phyloP scores from a whole-genome alignment of 2,329 filamentous ascomycete species.

The Pestalotiopsis fici region DNA sequence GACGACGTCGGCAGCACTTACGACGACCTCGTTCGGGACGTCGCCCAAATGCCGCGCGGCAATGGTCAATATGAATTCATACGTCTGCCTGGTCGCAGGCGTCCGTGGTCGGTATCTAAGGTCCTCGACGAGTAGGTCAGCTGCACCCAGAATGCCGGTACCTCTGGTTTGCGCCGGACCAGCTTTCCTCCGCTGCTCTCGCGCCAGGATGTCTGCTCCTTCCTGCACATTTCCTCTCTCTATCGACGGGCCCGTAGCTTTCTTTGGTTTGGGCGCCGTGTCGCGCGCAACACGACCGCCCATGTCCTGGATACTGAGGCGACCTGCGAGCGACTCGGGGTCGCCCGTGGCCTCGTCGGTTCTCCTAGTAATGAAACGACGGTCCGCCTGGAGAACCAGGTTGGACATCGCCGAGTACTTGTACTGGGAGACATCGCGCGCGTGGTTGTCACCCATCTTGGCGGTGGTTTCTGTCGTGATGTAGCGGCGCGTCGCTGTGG shows the following conservation, averaged over 20 bases:
- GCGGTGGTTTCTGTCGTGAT: slow-evolving; percentile 18
- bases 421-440: slow-evolving; percentile 90
- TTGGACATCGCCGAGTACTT: slow-evolving; percentile 99
- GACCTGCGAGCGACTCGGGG: slow-evolving; percentile 93
- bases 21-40: slow-evolving; percentile 86
- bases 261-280: slow-evolving; percentile 78
- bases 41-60: slow-evolving; percentile 88
- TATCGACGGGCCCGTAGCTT: slow-evolving; percentile 67
- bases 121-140: slow-evolving; percentile 86
- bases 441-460: slow-evolving; percentile 69
- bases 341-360: slow-evolving; percentile 96
- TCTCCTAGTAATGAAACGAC: slow-evolving; percentile 88
- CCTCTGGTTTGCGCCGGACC: slow-evolving; percentile 71
- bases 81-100: slow-evolving; percentile 86
- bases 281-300: slow-evolving; percentile 81
- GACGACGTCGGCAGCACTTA: slow-evolving; percentile 90
- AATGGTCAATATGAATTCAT: slow-evolving; percentile 90
- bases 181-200: slow-evolving; percentile 81
- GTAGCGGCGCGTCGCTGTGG: slow-evolving; percentile 13
- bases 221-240: slow-evolving; percentile 77
- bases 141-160: slow-evolving; percentile 78
- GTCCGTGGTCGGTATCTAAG: slow-evolving; percentile 91
- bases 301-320: slow-evolving; percentile 94
- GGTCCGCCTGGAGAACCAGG: slow-evolving; percentile 99
- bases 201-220: slow-evolving; percentile 79